Conservation (phyloP, 352 stramenopile genomes). For the Phytophthora syringae region DNA sequence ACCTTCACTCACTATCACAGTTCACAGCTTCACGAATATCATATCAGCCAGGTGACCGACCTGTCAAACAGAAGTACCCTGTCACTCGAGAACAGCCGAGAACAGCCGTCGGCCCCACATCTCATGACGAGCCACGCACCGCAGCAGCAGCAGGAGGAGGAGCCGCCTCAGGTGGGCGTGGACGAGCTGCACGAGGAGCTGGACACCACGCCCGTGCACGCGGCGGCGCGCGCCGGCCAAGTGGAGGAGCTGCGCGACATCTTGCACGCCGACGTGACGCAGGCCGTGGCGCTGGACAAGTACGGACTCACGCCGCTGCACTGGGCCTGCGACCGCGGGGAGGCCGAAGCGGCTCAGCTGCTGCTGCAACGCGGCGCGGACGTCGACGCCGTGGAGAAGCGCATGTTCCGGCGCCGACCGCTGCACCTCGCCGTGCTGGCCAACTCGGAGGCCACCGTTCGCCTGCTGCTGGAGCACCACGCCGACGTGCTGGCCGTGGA, state of each 20-base stretch:
- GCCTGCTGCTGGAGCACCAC: conserved; percentile 45
- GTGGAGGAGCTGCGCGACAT: conserved; percentile 45
- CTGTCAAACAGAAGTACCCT: conserved; percentile 9
- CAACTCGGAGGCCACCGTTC: conserved; percentile 39
- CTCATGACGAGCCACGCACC: conserved; percentile 34
- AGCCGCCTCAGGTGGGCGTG: conserved; percentile 54
- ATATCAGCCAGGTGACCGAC: background rate
- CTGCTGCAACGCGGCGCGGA: conserved; percentile 52
- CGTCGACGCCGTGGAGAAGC: conserved; percentile 61
- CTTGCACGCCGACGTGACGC: conserved; percentile 34
- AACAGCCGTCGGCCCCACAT: conserved; percentile 5
- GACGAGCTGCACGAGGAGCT: conserved; percentile 71
- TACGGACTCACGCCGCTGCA: conserved; percentile 76
- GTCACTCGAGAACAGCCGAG: conserved; percentile 16
- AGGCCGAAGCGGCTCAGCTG: conserved; percentile 33
- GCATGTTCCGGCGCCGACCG: conserved; percentile 71
- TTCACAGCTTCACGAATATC: conserved; percentile 1
- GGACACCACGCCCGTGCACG: conserved; percentile 66
- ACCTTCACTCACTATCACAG: conserved; percentile 18
- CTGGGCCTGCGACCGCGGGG: conserved; percentile 69
- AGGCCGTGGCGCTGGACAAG: conserved; percentile 59
- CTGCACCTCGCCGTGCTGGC: conserved; percentile 71
- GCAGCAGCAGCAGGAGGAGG: conserved; percentile 24
- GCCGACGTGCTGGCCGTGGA: conserved; percentile 50
- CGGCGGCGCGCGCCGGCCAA: conserved; percentile 58